Conservation (phyloP, 768 basidiomycete species). For the Auricularia sp. region DNA sequence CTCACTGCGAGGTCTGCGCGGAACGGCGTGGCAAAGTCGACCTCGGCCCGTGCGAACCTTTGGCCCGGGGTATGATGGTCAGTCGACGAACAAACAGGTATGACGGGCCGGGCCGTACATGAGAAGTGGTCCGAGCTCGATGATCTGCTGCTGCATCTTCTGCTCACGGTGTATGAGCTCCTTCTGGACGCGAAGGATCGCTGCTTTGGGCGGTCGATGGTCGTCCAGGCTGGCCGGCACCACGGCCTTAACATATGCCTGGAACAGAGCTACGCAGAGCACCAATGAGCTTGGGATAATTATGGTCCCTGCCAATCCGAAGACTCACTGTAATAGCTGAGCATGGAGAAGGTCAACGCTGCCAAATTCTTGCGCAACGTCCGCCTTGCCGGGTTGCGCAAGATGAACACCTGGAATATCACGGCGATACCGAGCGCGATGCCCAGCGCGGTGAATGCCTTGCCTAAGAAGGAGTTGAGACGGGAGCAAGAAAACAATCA, state of each 20-base stretch:
- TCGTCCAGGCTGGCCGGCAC: slow-evolving; percentile 11
- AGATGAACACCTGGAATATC: slow-evolving; percentile 20
- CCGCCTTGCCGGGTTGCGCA: slow-evolving; percentile 18
- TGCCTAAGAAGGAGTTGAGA: neutral
- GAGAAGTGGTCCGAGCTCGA: slow-evolving; percentile 15
- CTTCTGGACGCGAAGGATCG: slow-evolving; percentile 10
- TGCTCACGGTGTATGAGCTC: slow-evolving; percentile 18
- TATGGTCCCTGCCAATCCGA: neutral
- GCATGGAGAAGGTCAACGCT: slow-evolving; percentile 12
- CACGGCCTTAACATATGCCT: slow-evolving; percentile 12
- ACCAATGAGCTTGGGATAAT: neutral
- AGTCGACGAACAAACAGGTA: neutral
- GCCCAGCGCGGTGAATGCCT: slow-evolving; percentile 16
- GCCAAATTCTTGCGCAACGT: slow-evolving; percentile 16
- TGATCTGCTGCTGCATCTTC: slow-evolving; percentile 17
- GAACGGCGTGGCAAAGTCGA: slow-evolving; percentile 14
- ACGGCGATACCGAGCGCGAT: slow-evolving; percentile 19
- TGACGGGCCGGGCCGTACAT: slow-evolving; percentile 7
- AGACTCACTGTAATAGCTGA: slow-evolving; percentile 11
- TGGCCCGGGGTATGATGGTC: neutral
- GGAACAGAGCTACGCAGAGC: slow-evolving; percentile 2
- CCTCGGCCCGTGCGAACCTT: slow-evolving; percentile 19
- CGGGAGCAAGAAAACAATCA: neutral
- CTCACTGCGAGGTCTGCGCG: slow-evolving; percentile 7
- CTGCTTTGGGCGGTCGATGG: slow-evolving; percentile 8